Conservation (phyloP, 306 rosid species). For the Abrus pulchellus region DNA sequence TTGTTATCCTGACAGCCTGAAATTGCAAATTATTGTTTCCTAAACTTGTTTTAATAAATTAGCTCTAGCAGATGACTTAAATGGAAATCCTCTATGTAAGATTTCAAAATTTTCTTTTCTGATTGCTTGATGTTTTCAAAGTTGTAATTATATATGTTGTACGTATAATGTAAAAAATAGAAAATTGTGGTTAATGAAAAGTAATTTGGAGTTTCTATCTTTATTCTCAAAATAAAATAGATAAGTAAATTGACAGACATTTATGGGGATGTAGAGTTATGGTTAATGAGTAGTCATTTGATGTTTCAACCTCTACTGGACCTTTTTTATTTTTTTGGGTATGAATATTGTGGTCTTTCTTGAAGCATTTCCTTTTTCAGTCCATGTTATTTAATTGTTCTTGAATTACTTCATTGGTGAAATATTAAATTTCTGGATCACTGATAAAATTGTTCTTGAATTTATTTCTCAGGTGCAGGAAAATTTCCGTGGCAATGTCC, state of each 20-base stretch:
- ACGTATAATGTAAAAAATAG: not conserved
- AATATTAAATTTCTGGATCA: not conserved
- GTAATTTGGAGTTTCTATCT: not conserved
- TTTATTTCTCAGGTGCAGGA: slow-evolving; percentile 75
- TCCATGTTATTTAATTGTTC: not conserved
- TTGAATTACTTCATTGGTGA: not conserved
- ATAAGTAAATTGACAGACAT: not conserved
- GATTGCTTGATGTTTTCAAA: not conserved
- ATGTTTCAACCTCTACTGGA: not conserved
- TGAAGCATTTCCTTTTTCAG: slow-evolving; percentile 9
- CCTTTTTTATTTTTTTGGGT: not conserved
- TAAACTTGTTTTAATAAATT: slow-evolving; percentile 18
- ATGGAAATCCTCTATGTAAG: slow-evolving; percentile 3
- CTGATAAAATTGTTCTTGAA: slow-evolving; percentile 14
- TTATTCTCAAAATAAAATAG: slow-evolving; percentile 4
- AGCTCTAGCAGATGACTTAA: not conserved
- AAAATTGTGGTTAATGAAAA: not conserved
- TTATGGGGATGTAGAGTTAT: too few species aligned
- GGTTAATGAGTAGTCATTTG: too few species aligned
- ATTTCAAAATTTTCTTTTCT: not conserved
- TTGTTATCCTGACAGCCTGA: not conserved
- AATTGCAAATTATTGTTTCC: slow-evolving; percentile 5
- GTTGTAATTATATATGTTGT: not conserved
- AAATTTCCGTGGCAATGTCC: slow-evolving; percentile 97
- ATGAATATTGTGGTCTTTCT: slow-evolving; percentile 1